Evolutionary conservation across 257 asterid species (phyloP), one percentile per base, ranked within the genome.

Genomic region (Rauvolfia tetraphylla): DNA sequence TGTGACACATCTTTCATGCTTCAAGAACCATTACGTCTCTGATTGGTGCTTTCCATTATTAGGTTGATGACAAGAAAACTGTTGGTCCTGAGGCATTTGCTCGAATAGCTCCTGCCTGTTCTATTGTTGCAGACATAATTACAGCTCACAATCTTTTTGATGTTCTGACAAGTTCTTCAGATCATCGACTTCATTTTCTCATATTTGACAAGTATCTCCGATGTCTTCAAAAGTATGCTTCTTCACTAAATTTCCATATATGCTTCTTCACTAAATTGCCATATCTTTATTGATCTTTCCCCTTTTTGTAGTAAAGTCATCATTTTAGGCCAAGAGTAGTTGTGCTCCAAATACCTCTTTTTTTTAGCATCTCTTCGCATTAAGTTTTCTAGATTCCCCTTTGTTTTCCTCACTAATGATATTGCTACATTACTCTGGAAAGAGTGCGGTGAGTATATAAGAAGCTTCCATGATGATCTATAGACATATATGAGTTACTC

Each of bases 81-180:
- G 96, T 91, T 74, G 98, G 98, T 61, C 87, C 81, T 49, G 97
- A 93, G 80, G 96, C 97, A 66, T 93, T 93, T 85, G 89, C 96
- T 75, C 95, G 98, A 83, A 90, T 90, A 87, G 97, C 97, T 81
- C 97, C 97, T 29, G 88, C 97, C 31, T 89, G 93, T 78, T 83
- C 90, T 74, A 81, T 88, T 80, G 86, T 93, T 73, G 97, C 97
- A 58, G 97, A 93, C 76, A 85, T 78, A 69, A 86, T 89, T 76
- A 93, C 95, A 48, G 98, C 89, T 81, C 95, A 91, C 85, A 93
- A 93, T 87, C 98, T 93, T 76, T 93, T 89, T 79, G 92, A 90
- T 82, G 88, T 85, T 83, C 85, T 93, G 78, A 88, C 96, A 49
- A 86, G 89, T 83, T 83, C 96, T 74, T 86, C 96, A 57, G 85